Percentiles rank a stretch among this genome's conserved stretches.
phyloP scores from a whole-genome alignment of 495 filamentous ascomycete genomes.

The Daldinia bambusicola region DNA sequence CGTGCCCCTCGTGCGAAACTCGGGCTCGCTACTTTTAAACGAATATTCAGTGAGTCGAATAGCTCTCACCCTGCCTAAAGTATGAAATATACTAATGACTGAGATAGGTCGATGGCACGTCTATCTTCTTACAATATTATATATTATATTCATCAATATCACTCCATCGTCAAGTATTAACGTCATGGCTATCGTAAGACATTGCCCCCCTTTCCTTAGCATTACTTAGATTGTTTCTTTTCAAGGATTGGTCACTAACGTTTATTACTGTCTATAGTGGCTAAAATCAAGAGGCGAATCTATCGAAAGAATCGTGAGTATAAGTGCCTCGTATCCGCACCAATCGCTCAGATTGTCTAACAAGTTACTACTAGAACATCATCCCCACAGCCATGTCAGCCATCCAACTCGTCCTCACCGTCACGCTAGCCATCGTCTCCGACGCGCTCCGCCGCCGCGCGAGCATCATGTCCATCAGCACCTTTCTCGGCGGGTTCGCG shows the following conservation, averaged over 20 bases:
- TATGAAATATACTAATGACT: neutral
- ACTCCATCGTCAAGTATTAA: conserved; percentile 43
- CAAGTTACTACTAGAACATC: conserved; percentile 46
- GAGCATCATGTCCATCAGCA: conserved; percentile 57
- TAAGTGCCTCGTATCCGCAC: neutral
- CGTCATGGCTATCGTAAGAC: conserved; percentile 44
- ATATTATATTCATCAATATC: conserved; percentile 50
- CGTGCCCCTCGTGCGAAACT: conserved; percentile 57
- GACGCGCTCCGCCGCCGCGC: conserved; percentile 59
- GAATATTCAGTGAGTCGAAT: conserved; percentile 56
- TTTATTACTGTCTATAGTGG: conserved; percentile 42
- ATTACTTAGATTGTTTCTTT: too few relatives aligned
- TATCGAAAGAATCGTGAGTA: conserved; percentile 49
- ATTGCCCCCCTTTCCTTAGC: neutral
- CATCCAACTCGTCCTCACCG: conserved; percentile 54
- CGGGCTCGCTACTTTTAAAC: conserved; percentile 60
- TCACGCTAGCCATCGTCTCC: conserved; percentile 55
- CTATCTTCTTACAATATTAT: conserved; percentile 57
- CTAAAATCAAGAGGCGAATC: conserved; percentile 57
- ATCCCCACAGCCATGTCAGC: conserved; percentile 56
- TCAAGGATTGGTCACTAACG: neutral
- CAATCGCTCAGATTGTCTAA: neutral
- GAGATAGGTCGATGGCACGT: conserved; percentile 58
- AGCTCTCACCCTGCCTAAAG: conserved; percentile 9
- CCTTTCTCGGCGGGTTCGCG: conserved; percentile 55